Conservation (phyloP, 305 asterid genomes). For the Rubia balearica region DNA sequence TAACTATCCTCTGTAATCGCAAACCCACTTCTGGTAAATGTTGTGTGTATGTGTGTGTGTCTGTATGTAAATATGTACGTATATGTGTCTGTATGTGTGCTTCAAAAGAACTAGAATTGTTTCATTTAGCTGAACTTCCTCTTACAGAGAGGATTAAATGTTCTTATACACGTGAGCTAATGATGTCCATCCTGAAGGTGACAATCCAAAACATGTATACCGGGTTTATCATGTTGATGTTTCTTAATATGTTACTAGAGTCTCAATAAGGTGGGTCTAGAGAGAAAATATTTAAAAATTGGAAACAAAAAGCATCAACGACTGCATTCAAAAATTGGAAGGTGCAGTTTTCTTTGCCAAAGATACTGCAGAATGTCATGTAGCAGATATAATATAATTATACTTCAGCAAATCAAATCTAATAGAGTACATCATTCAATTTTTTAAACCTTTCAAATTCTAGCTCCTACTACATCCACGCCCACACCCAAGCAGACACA, state of each 20-base stretch:
- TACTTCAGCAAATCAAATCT: background rate
- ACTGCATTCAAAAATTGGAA: background rate
- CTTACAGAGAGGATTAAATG: no score
- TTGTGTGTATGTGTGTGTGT: no score
- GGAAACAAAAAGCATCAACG: background rate
- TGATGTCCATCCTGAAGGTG: background rate
- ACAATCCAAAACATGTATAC: background rate
- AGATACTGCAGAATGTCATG: background rate
- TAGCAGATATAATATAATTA: background rate
- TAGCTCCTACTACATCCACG: background rate
- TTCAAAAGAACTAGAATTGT: no score
- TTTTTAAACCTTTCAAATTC: background rate
- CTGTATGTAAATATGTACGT: no score
- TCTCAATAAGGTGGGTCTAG: background rate
- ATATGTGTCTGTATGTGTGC: no score
- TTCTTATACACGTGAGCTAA: no score
- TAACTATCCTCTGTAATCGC: no score
- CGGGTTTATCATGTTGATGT: no score
- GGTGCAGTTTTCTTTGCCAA: background rate
- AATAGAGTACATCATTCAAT: background rate
- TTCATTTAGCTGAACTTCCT: no score
- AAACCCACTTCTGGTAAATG: no score
- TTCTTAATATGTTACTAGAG: background rate
- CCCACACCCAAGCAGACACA: background rate
- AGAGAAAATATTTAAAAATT: background rate